These are phyloP conservation scores for Podospora conica DNA, from an alignment of 495 filamentous ascomycete species.

Conservation along the genomic window DNA sequence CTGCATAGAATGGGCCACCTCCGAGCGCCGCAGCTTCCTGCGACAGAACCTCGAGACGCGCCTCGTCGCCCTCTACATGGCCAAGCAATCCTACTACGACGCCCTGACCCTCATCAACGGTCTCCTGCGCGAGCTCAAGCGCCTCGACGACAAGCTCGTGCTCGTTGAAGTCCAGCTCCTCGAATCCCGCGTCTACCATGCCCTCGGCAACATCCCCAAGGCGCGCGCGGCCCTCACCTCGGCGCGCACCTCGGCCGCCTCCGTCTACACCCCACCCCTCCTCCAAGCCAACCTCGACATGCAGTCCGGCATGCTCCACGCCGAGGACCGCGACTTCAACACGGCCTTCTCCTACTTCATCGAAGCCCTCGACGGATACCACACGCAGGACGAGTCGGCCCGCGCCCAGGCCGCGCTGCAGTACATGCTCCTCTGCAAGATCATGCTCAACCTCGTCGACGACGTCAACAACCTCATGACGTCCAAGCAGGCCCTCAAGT, in stretches of 20 bases:
- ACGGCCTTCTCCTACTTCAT: conserved; percentile 99
- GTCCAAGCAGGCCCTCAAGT: conserved; percentile 92
- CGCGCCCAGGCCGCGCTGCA: conserved; percentile 89
- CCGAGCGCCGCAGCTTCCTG: conserved; percentile 87
- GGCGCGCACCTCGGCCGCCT: conserved; percentile 88
- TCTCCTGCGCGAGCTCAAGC: conserved; percentile 91
- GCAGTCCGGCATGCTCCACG: conserved; percentile 98
- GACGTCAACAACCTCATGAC: conserved; percentile 90
- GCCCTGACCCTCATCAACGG: conserved; percentile 94
- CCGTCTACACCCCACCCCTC: conserved; percentile 92
- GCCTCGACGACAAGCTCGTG: conserved; percentile 95
- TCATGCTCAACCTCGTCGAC: conserved; percentile 95
- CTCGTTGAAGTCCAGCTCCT: conserved; percentile 98
- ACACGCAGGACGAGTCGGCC: conserved; percentile 76
- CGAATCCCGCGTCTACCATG: conserved; percentile 95
- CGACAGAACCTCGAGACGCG: conserved; percentile 97
- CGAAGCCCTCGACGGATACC: conserved; percentile 95
- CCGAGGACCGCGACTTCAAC: conserved; percentile 97
- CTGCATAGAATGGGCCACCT: conserved; percentile 98
- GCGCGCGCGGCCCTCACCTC: conserved; percentile 91
- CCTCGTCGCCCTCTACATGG: conserved; percentile 88
- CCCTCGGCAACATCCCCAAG: conserved; percentile 92
- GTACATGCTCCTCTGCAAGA: conserved; percentile 99
- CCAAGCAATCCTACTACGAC: conserved; percentile 93
- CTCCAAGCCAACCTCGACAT: conserved; percentile 95